Base-by-base conservation (phyloP, 2,329 filamentous ascomycete species). In the Beauveria rudraprayagi region DNA sequence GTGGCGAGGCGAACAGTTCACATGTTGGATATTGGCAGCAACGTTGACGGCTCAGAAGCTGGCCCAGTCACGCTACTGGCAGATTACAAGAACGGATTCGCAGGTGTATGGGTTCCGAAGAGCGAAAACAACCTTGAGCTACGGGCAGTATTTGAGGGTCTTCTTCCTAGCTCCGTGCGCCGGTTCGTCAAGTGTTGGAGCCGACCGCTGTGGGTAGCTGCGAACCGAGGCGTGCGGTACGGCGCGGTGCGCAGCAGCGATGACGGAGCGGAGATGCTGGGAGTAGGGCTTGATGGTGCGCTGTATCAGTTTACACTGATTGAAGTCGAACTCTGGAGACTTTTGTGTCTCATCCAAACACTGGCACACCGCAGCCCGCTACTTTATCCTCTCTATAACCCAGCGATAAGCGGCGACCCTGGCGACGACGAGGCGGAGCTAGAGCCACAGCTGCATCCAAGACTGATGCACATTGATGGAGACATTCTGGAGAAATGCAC, bases 271-370 rank as follows among this genome's bases (percentile, higher is more conserved):
- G 82, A 85, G 63, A 75, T 85, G 61, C 70, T 92, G 40, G 90
- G 89, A 1, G 77, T 87, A 7, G 83, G 83, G 7, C 79, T 91
- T 40, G 85, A 90, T 67, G 90, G 90, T 1, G 84, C 86, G 0
- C 68, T 92, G 26, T 83, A 84, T 64, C 83, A 88, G 61, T 88
- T 97, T 66, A 82, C 82, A 1, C 74, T 92, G 16, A 74, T 97
- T 0, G 76, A 80, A 10, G 68, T 81, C 19, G 73, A 82, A 2
- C 81, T 87, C 8, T 89, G 88, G 83, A 79, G 80, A 7, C 77
- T 96, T 4, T 78, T 97, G 5, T 81, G 82, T 61, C 85, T 93
- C 64, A 70, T 97, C 1, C 87, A 95, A 68, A 87, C 88, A 62
- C 70, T 95, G 53, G 85, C 83, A 30, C 71, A 80, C 52, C 71